Conservation (phyloP, 306 rosid genomes). For the Psophocarpus tetragonolobus region DNA sequence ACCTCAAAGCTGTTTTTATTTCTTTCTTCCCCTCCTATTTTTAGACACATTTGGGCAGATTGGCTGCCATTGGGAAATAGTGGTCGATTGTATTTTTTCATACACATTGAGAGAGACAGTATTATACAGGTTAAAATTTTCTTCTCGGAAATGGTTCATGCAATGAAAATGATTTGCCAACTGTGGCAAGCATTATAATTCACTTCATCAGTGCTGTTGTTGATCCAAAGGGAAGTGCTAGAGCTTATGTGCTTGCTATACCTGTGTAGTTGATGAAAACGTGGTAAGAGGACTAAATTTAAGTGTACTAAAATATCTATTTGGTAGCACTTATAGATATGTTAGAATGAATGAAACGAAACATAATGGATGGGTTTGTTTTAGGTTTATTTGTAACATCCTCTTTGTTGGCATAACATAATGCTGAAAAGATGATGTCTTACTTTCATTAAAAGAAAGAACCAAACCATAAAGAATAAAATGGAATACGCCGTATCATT, state of each 20-base stretch:
- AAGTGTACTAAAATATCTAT: neutral
- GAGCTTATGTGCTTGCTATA: neutral
- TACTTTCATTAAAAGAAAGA: neutral
- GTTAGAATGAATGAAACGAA: neutral
- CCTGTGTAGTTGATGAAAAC: neutral
- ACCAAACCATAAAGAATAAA: neutral
- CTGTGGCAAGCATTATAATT: neutral
- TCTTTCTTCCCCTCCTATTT: slow-evolving; percentile 24
- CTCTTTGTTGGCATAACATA: neutral
- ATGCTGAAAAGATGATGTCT: neutral
- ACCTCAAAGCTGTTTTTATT: neutral
- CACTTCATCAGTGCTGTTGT: neutral
- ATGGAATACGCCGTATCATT: too few species aligned
- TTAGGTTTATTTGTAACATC: neutral
- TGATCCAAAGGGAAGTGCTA: neutral
- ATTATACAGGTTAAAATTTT: slow-evolving; percentile 32
- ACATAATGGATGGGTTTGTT: neutral
- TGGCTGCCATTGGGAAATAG: slow-evolving; percentile 34
- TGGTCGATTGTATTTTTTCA: slow-evolving; percentile 36
- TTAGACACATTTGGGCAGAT: slow-evolving; percentile 27
- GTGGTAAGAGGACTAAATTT: neutral
- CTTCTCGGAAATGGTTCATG: slow-evolving; percentile 29
- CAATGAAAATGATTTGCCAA: slow-evolving; percentile 29
- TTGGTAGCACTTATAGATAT: neutral
- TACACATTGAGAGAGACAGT: slow-evolving; percentile 41